Evolutionary conservation across 208 protist genomes (phyloP), one percentile per base, ranked within the genome.

Genomic region (Lotmaria passim): DNA sequence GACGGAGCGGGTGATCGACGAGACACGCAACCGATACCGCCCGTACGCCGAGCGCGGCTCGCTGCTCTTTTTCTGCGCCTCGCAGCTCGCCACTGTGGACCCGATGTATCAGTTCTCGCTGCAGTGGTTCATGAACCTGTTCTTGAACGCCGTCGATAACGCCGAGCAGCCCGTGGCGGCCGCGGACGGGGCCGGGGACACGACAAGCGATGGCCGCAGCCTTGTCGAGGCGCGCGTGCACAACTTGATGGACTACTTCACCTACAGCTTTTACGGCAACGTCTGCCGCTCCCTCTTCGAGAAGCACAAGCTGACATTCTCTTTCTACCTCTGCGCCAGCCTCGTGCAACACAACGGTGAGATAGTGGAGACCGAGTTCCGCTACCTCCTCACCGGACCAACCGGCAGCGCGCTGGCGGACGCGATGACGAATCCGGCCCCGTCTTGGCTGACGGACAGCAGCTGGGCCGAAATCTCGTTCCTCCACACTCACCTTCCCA

Each of bases 281-380:
- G 96, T 99, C 26, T 99, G 98, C 91, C 88, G 98, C 41, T 98
- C 97, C 11, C 85, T 99, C 38, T 99, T 99, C 80, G 98, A 99
- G 78, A 91, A 86, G 78, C 98, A 99, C 83, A 99, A 99, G 86
- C 79, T 98, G 33, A 94, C 98, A 28, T 99, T 99, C 83, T 98
- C 98, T 47, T 99, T 99, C 73, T 90, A 95, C 60, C 75, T 99
- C 38, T 97, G 92, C 76, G 81, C 92, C 21, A 90, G 86, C 33
- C 94, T 98, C 23, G 85, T 98, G 52, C 78, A 89, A 67, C 82
- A 92, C 53, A 68, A 78, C 31, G 87, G 83, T n/a, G 70, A 81
- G 23, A 62, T 98, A 66, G 86, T 98, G 73, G 76, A 75, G 10
- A 57, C 79, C 11, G 95, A 98, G 82, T 99, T 86, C 64, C 83